These are phyloP conservation scores for Suillus spraguei DNA, from an alignment of 768 basidiomycete genomes.

Conservation along the genomic window DNA sequence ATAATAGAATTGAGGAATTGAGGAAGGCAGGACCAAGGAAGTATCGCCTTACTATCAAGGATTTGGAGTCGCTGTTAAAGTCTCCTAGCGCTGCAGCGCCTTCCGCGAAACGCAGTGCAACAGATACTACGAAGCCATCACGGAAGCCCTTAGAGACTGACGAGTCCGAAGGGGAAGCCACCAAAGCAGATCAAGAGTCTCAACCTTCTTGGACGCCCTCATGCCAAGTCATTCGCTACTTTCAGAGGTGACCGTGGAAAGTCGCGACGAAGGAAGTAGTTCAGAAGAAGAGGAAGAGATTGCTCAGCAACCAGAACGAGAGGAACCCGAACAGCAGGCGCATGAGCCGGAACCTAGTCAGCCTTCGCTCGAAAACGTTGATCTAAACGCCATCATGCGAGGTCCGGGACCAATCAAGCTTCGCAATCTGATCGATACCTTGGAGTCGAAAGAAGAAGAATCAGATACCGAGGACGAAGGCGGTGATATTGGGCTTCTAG, in stretches of 20 bases:
- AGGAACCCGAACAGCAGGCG: conserved; percentile 21
- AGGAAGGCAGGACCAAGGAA: conserved; percentile 26
- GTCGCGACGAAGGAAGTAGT: conserved; percentile 42
- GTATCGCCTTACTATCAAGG: conserved; percentile 38
- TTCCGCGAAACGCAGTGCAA: conserved; percentile 11
- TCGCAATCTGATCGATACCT: conserved; percentile 32
- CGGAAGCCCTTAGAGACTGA: conserved; percentile 2
- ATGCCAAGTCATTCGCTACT: conserved; percentile 35
- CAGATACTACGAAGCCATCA: conserved; percentile 8
- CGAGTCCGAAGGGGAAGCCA: conserved; percentile 7
- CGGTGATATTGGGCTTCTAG: conserved; percentile 41
- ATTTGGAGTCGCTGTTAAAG: conserved; percentile 40
- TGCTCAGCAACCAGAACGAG: conserved; percentile 22
- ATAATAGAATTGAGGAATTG: conserved; percentile 48
- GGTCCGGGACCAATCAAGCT: conserved; percentile 35
- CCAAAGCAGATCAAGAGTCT: background rate
- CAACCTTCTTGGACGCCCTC: conserved; percentile 18
- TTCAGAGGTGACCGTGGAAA: conserved; percentile 40
- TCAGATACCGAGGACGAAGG: conserved; percentile 42
- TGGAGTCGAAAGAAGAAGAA: conserved; percentile 32
- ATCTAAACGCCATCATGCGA: conserved; percentile 45
- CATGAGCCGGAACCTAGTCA: conserved; percentile 10
- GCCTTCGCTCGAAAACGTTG: conserved; percentile 17
- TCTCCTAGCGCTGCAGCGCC: conserved; percentile 19
- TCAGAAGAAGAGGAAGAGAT: conserved; percentile 36